phyloP scores from a whole-genome alignment of 495 filamentous ascomycete species.

The Daldinia childiae region DNA sequence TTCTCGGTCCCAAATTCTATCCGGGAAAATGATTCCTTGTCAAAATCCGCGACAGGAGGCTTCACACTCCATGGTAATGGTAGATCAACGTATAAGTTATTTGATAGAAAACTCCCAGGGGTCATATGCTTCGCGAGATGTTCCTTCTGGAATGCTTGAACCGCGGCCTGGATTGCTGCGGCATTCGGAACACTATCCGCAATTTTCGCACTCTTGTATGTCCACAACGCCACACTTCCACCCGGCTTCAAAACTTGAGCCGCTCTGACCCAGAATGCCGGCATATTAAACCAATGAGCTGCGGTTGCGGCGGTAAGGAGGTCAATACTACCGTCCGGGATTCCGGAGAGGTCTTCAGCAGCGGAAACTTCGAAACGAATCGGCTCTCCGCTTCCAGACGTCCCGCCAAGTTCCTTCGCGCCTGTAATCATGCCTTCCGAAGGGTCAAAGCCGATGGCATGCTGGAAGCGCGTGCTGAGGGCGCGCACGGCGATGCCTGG shows the following conservation, averaged over 20 bases:
- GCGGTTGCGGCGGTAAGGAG: constrained; percentile 9
- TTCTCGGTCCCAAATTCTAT: background rate
- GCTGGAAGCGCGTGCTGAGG: background rate
- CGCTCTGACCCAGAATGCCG: constrained; percentile 14
- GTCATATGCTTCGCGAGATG: background rate
- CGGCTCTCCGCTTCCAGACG: constrained; percentile 4
- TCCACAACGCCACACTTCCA: constrained; percentile 18
- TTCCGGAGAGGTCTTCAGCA: background rate
- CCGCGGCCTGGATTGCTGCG: background rate
- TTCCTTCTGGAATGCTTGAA: background rate
- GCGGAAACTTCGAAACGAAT: constrained; percentile 16
- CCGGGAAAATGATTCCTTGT: background rate
- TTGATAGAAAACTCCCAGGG: background rate
- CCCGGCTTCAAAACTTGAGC: constrained; percentile 20
- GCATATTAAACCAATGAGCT: constrained; percentile 19
- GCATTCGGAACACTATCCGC: background rate
- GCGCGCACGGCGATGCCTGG: background rate
- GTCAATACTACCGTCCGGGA: background rate
- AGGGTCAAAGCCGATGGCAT: constrained; percentile 15
- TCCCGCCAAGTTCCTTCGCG: constrained; percentile 13
- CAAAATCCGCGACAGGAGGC: background rate
- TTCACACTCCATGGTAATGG: background rate
- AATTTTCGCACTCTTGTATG: background rate
- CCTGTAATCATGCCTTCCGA: constrained; percentile 20
- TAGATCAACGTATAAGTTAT: background rate